Evolutionary conservation across 2,329 filamentous ascomycete genomes (phyloP).

Genomic region (Stachybotrys chartarum): DNA sequence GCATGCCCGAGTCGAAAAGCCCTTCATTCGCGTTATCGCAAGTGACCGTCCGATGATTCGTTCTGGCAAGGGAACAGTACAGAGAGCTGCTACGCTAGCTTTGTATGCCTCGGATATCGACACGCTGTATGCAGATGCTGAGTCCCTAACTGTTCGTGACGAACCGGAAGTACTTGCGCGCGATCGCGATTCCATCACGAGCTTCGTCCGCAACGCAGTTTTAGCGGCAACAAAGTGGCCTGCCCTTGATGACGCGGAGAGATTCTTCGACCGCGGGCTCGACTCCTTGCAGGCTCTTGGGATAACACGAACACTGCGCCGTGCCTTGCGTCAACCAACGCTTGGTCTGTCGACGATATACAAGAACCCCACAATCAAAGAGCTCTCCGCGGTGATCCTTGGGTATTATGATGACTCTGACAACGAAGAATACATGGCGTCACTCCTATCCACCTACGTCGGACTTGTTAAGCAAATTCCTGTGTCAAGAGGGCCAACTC

Average conservation of each 20-base stretch:
- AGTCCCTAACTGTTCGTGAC: background rate
- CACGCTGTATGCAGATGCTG: background rate
- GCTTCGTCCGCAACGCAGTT: background rate
- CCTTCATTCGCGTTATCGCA: background rate
- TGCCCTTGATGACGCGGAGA: background rate
- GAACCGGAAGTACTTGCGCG: background rate
- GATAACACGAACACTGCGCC: background rate
- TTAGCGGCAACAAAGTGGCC: background rate
- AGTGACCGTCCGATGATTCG: background rate
- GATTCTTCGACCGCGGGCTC: background rate
- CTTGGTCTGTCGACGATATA: background rate
- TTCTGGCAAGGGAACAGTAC: background rate
- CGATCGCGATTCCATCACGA: background rate
- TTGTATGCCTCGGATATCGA: background rate
- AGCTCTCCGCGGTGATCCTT: background rate
- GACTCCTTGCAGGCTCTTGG: background rate
- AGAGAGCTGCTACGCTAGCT: background rate
- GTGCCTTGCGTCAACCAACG: background rate
- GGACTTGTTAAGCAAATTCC: background rate
- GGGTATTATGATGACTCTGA: background rate
- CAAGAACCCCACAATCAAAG: background rate
- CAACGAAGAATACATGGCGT: background rate
- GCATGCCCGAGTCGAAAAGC: slow-evolving; percentile 2
- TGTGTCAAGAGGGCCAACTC: background rate
- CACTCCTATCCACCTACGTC: background rate